Evolutionary conservation across 305 asterid genomes (phyloP), one percentile per base, ranked within the genome.

Genomic region (Fraxinus sp.): DNA sequence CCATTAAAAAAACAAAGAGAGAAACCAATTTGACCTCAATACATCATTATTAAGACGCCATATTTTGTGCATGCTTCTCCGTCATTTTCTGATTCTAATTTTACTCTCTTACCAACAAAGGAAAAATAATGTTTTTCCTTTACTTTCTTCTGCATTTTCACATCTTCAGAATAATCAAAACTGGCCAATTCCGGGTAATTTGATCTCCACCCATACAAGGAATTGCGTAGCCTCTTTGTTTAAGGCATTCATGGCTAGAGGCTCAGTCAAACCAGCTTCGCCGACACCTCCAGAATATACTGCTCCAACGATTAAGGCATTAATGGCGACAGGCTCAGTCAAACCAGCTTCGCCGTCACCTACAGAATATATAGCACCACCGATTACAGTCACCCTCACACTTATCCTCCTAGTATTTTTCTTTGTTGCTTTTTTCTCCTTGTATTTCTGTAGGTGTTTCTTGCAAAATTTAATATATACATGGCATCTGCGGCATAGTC

Each of bases 381-480:
- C 95, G 3, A 44, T 94, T 46, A 87, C 93, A 66, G 83, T 94
- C 75, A 78, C 90, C 84, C 89, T 95, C 79, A 91, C 97, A 2
- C 72, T 93, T 44, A 24, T 90, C 77, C 88, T 95, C 78, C 90
- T 95, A 24, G 37, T 91, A 1, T 85, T 92, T 57, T 92, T 95
- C 85, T 93, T 92, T 66, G 79, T 90, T 5, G 91, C 93, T 1
- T 93, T 95, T 74, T 93, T 91, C 81, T 90, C 92, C 49, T 81
- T 95, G 2, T 93, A 93, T 74, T 94, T 92, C 46, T 93, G 99
- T 39, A 85, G 90, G 32, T 93, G 96, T 75, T 87, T 93, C 88
- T 75, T 92, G 84, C 91, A 92, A 18, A 91, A 92, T 73, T 33
- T 92, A 10, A 76, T 91, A 26, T 86, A 88, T 78, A 74, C 93